Conservation (phyloP, 2,329 filamentous ascomycete species). For the Sporothrix variecibatus region DNA sequence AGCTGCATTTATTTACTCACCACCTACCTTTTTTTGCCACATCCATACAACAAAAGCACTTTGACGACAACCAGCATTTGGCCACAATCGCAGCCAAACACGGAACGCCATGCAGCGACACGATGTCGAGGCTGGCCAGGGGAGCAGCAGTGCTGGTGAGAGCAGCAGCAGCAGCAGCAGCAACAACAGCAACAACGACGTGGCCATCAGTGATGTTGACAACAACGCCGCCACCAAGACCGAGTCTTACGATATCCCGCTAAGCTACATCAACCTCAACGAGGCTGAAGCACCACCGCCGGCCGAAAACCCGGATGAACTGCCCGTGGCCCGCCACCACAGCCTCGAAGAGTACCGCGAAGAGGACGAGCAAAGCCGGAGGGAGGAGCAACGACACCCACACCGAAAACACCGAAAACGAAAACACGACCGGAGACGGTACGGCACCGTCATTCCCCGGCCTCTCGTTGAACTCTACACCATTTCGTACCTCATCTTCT, state of each 20-base stretch:
- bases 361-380: conserved; percentile 34
- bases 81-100: background rate
- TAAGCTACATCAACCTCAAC: conserved; percentile 46
- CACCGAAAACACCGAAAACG: background rate
- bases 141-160: background rate
- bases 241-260: conserved; percentile 40
- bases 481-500: conserved; percentile 79
- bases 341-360: conserved; percentile 44
- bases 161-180: background rate
- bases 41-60: background rate
- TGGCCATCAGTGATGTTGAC: background rate
- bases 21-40: background rate
- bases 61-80: background rate
- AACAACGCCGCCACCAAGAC: background rate
- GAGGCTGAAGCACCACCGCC: conserved; percentile 46
- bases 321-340: conserved; percentile 40
- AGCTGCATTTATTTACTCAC: background rate
- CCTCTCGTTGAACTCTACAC: conserved; percentile 66
- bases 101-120: background rate
- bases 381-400: conserved; percentile 20
- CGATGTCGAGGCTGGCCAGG: background rate
- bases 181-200: too few relatives aligned
- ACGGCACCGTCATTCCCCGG: conserved; percentile 46
- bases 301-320: conserved; percentile 47
- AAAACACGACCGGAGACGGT: background rate